These are phyloP conservation scores for Pseudisothecium myosuroides DNA, from an alignment of 225 moss, liverwort and hornwort species.

Conservation along the genomic window DNA sequence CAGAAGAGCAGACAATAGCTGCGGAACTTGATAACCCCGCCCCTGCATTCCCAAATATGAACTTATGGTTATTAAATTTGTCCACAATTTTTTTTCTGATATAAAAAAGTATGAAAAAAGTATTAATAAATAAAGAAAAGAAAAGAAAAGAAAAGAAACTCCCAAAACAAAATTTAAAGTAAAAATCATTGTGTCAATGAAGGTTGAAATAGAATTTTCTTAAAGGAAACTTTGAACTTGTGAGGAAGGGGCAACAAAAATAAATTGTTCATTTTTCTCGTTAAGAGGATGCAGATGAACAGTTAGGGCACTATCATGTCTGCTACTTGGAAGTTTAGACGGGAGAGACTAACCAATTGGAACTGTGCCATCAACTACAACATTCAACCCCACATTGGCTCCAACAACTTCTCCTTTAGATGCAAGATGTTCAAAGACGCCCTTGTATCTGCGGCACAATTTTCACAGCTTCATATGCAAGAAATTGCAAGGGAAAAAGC, in stretches of 20 bases:
- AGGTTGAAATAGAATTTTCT: neutral
- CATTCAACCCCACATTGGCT: slow-evolving; percentile 47
- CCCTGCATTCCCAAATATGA: slow-evolving; percentile 43
- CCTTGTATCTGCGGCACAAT: slow-evolving; percentile 53
- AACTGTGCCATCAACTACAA: slow-evolving; percentile 71
- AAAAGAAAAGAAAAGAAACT: neutral
- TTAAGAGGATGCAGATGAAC: neutral
- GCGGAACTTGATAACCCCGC: slow-evolving; percentile 94
- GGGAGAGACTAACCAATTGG: slow-evolving; percentile 55
- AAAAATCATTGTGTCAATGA: too few relatives aligned
- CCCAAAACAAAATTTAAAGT: neutral
- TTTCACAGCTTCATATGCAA: neutral
- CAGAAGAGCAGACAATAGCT: slow-evolving; percentile 94
- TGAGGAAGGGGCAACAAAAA: neutral
- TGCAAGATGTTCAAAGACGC: slow-evolving; percentile 78
- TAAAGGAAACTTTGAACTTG: neutral
- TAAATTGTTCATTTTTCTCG: neutral
- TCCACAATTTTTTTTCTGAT: neutral
- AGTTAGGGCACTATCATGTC: neutral
- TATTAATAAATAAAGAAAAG: neutral
- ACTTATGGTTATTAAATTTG: neutral
- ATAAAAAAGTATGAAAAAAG: neutral
- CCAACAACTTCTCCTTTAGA: slow-evolving; percentile 32
- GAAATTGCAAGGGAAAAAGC: neutral
- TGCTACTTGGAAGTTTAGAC: neutral